These are phyloP conservation scores for Davidsoniella eucalypti DNA, from an alignment of 2,329 filamentous ascomycete species.

Conservation along the genomic window DNA sequence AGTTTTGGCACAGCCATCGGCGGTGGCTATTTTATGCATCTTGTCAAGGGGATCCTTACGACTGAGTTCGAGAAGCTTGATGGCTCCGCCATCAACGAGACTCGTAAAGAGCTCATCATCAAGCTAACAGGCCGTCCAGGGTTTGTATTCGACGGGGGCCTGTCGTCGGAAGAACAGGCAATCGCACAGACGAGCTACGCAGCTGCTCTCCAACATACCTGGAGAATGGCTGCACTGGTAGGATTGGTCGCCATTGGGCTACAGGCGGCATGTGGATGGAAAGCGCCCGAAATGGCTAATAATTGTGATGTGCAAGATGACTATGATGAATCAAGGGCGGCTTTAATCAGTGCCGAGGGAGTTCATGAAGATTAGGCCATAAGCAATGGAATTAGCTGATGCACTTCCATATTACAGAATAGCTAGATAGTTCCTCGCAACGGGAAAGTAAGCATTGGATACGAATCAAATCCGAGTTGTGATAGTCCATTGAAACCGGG, in stretches of 20 bases:
- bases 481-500: too few species aligned
- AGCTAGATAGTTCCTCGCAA: too few species aligned
- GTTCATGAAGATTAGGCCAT: slow-evolving; percentile 18
- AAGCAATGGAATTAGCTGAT: too few species aligned
- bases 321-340: slow-evolving; percentile 19
- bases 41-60: slow-evolving; percentile 38
- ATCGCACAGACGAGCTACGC: slow-evolving; percentile 34
- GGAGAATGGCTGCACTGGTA: slow-evolving; percentile 29
- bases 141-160: slow-evolving; percentile 27
- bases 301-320: slow-evolving; percentile 15
- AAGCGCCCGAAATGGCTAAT: slow-evolving; percentile 23
- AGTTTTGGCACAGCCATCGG: slow-evolving; percentile 68
- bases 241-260: slow-evolving; percentile 27
- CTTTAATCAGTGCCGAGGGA: slow-evolving; percentile 19
- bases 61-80: slow-evolving; percentile 37
- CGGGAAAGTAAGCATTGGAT: too few species aligned
- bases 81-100: slow-evolving; percentile 20
- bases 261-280: slow-evolving; percentile 36
- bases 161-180: slow-evolving; percentile 25
- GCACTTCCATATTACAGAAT: too few species aligned
- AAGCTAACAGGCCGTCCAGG: slow-evolving; percentile 35
- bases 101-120: slow-evolving; percentile 25
- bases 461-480: too few species aligned
- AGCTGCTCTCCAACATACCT: slow-evolving; percentile 28
- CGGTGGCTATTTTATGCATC: slow-evolving; percentile 55